Conservation (phyloP, 208 protist species). For the Acanthamoeba lenticulata region DNA sequence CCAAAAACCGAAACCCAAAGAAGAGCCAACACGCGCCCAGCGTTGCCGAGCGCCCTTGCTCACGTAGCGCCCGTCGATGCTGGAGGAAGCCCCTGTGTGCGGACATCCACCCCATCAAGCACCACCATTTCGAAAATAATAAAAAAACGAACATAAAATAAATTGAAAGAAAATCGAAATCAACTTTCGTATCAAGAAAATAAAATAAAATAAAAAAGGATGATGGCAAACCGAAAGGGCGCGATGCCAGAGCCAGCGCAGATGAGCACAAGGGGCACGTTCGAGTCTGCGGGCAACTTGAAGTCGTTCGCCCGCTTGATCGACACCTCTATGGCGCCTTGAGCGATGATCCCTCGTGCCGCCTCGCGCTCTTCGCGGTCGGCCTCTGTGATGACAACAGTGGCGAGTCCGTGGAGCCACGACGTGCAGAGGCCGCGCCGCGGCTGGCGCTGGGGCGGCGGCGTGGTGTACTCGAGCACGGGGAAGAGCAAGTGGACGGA, state of each 20-base stretch:
- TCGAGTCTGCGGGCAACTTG: neutral
- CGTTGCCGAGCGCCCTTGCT: neutral
- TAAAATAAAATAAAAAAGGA: neutral
- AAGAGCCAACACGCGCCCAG: constrained; percentile 52
- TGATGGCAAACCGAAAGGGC: constrained; percentile 43
- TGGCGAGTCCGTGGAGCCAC: neutral
- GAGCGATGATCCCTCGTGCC: neutral
- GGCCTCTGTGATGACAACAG: neutral
- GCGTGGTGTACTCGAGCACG: constrained; percentile 25
- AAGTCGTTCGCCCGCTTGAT: constrained; percentile 16
- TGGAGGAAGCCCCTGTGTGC: neutral
- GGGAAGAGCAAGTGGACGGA: constrained; percentile 23
- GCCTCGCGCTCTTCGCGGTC: neutral
- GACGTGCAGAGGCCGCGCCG: constrained; percentile 45
- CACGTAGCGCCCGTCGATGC: neutral
- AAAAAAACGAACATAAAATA: too few species aligned
- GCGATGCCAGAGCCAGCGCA: constrained; percentile 46
- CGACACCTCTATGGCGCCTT: neutral
- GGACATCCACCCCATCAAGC: too few species aligned
- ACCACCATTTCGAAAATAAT: too few species aligned
- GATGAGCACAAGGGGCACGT: neutral
- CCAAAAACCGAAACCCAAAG: constrained; percentile 23
- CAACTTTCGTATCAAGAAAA: too few species aligned
- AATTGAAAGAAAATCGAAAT: too few species aligned
- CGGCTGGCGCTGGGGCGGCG: neutral